Evolutionary conservation across 441 rosid species (phyloP).

Genomic region (Erysimum cheiri): DNA sequence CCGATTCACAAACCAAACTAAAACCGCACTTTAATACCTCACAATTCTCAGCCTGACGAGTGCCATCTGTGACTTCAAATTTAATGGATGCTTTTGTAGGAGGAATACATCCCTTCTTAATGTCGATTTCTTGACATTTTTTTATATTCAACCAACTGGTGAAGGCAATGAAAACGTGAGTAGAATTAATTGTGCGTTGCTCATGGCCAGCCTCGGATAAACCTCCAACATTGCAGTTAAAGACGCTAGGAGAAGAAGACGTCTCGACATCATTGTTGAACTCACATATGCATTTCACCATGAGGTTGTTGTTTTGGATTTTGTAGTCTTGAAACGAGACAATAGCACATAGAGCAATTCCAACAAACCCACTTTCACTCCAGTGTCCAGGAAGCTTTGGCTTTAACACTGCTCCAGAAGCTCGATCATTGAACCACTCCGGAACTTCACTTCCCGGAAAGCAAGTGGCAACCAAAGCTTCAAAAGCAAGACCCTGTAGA

Average conservation of each 20-base stretch:
- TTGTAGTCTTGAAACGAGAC: conserved; percentile 20
- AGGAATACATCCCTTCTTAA: conserved; percentile 4
- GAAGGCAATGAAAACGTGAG: conserved; percentile 29
- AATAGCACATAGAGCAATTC: conserved; percentile 11
- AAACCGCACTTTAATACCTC: no score
- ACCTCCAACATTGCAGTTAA: conserved; percentile 14
- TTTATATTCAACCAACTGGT: conserved; percentile 5
- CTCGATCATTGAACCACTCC: conserved; percentile 9
- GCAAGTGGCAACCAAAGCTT: conserved; percentile 20
- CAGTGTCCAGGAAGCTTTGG: not conserved
- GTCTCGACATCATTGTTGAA: not conserved
- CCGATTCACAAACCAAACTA: no score
- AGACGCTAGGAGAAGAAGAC: conserved; percentile 6
- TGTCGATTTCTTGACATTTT: no score
- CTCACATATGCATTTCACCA: conserved; percentile 17
- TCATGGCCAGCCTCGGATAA: conserved; percentile 3
- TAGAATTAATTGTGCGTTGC: conserved; percentile 2
- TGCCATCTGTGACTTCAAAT: conserved; percentile 25
- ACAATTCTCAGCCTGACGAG: not conserved
- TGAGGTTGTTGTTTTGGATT: conserved; percentile 7
- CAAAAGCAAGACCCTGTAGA: conserved; percentile 19
- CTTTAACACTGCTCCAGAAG: conserved; percentile 25
- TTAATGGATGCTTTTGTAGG: conserved; percentile 7
- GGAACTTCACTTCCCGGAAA: conserved; percentile 37
- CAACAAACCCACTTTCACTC: conserved; percentile 22